phyloP scores from a whole-genome alignment of 2,329 filamentous ascomycete genomes.

The Colletotrichum sp. region DNA sequence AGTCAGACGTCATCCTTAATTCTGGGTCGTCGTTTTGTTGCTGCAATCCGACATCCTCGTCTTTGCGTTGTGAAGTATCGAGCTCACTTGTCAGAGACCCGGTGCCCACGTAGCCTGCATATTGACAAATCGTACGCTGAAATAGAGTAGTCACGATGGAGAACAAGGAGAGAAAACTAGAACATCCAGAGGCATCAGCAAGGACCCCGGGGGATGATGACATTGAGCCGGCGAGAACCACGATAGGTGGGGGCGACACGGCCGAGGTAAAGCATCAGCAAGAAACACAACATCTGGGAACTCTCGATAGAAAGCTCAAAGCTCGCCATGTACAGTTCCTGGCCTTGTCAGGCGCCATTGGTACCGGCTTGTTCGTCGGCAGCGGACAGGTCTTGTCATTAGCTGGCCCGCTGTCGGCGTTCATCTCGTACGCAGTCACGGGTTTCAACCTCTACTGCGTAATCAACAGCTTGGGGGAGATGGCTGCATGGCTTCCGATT shows the following conservation, averaged over 20 bases:
- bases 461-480: slow-evolving; percentile 57
- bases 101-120: fast-evolving
- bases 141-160: not conserved
- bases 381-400: slow-evolving; percentile 48
- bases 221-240: not conserved
- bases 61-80: not conserved
- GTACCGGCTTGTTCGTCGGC: slow-evolving; percentile 49
- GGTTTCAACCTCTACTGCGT: slow-evolving; percentile 55
- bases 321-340: slow-evolving; percentile 48
- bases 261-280: slow-evolving; percentile 4
- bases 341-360: slow-evolving; percentile 45
- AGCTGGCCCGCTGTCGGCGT: slow-evolving; percentile 45
- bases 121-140: not conserved
- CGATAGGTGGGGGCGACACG: not conserved
- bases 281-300: slow-evolving; percentile 36
- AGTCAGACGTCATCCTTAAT: not conserved
- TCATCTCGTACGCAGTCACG: slow-evolving; percentile 46
- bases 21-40: not conserved
- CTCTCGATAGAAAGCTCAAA: slow-evolving; percentile 42
- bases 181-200: not conserved
- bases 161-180: not conserved
- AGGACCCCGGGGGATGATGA: not conserved
- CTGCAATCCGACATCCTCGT: not conserved
- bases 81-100: not conserved
- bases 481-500: slow-evolving; percentile 67